Percentiles rank a stretch among this genome's conserved stretches.
phyloP scores from a whole-genome alignment of 352 stramenopile species.

The Phytophthora megakarya region DNA sequence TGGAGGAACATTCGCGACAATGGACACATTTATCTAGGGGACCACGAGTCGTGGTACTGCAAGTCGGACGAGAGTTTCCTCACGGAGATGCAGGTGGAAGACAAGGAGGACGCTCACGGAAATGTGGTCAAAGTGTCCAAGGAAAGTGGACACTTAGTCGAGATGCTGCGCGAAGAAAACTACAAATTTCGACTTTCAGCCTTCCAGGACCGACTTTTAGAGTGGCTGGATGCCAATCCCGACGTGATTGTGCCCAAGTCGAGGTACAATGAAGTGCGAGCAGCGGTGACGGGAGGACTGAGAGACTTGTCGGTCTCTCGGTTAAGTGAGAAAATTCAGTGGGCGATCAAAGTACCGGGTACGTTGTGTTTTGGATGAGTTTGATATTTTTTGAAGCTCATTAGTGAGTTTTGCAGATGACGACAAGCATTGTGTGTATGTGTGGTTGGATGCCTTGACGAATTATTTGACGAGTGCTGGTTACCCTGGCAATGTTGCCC shows the following conservation, averaged over 20 bases:
- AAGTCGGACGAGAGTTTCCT: slow-evolving; percentile 99
- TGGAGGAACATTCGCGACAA: slow-evolving; percentile 92
- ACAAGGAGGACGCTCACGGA: slow-evolving; percentile 49
- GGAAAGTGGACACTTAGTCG: slow-evolving; percentile 91
- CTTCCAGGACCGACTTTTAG: slow-evolving; percentile 93
- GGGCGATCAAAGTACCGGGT: slow-evolving; percentile 96
- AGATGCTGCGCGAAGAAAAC: slow-evolving; percentile 97
- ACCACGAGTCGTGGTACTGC: slow-evolving; percentile 99
- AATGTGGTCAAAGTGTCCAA: slow-evolving; percentile 75
- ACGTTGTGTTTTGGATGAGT: neutral
- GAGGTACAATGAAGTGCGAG: slow-evolving; percentile 91
- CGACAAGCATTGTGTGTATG: slow-evolving; percentile 96
- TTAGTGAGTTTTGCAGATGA: slow-evolving; percentile 43
- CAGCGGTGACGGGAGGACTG: slow-evolving; percentile 91
- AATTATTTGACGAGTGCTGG: slow-evolving; percentile 98
- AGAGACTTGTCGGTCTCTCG: slow-evolving; percentile 97
- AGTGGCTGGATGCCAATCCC: slow-evolving; percentile 85
- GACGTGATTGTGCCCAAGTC: slow-evolving; percentile 92
- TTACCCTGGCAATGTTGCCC: slow-evolving; percentile 75
- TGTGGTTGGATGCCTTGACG: slow-evolving; percentile 98
- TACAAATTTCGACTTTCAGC: slow-evolving; percentile 98
- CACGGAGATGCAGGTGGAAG: slow-evolving; percentile 96
- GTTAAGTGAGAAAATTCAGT: slow-evolving; percentile 94
- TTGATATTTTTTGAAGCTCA: neutral
- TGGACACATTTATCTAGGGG: slow-evolving; percentile 96